These are phyloP conservation scores for Eucalyptus tenuipes DNA, from an alignment of 345 rosid genomes.

Conservation along the genomic window DNA sequence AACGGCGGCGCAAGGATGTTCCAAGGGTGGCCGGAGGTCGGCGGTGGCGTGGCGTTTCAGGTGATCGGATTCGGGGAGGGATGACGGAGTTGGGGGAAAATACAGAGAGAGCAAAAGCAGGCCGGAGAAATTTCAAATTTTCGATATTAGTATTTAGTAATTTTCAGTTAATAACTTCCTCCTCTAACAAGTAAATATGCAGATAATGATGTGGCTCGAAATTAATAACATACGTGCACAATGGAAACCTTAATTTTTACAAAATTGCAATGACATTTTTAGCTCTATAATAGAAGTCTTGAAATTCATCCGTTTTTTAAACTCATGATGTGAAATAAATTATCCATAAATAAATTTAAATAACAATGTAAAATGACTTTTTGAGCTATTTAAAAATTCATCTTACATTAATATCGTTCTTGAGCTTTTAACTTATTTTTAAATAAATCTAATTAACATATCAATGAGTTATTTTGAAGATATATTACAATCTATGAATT, in stretches of 20 bases:
- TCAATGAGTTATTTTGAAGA: rapidly evolving
- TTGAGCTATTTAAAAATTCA: rapidly evolving
- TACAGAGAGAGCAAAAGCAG: no score
- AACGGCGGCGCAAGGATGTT: no score
- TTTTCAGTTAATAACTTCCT: neutral
- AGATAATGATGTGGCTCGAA: neutral
- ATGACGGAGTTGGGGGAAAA: no score
- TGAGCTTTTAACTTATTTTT: no score
- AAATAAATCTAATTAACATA: neutral
- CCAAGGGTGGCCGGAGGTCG: no score
- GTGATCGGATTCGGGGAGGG: no score
- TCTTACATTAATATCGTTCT: no score
- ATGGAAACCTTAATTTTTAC: rapidly evolving
- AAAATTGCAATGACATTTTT: neutral
- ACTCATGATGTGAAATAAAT: neutral
- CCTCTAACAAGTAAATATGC: neutral
- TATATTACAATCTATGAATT: rapidly evolving
- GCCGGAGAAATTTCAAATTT: no score
- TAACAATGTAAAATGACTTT: rapidly evolving
- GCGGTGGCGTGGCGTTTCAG: no score
- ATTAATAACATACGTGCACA: rapidly evolving
- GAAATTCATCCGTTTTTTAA: rapidly evolving
- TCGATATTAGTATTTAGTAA: no score
- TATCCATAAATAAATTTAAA: rapidly evolving
- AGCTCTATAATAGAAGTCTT: rapidly evolving